A percentile compares a stretch with the other conserved stretches of the same genome.
phyloP scores from a whole-genome alignment of 2,329 filamentous ascomycete genomes.

The Elsinoe necatrix region DNA sequence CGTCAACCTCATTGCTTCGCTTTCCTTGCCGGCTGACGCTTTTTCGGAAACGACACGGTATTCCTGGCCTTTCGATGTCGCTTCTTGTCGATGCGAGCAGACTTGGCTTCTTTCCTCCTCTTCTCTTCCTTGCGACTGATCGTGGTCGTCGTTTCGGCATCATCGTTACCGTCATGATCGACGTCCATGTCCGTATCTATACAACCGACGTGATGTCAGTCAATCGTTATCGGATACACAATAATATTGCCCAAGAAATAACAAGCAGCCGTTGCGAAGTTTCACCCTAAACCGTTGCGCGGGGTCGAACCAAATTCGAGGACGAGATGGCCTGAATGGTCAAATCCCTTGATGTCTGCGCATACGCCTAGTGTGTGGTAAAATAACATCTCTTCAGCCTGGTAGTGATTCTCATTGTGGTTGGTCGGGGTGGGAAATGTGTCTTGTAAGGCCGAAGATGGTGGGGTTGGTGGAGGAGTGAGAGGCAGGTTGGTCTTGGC shows the following conservation, averaged over 20 bases:
- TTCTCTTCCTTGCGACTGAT: constrained; percentile 20
- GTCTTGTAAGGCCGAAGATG: constrained; percentile 17
- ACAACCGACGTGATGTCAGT: constrained; percentile 13
- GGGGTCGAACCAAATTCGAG: constrained; percentile 28
- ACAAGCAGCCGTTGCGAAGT: constrained; percentile 13
- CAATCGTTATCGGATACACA: constrained; percentile 27
- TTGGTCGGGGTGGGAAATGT: constrained; percentile 22
- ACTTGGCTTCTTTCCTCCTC: constrained; percentile 27
- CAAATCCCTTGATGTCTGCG: constrained; percentile 34
- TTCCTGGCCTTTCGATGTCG: constrained; percentile 32
- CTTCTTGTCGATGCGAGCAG: constrained; percentile 30
- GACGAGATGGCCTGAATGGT: constrained; percentile 27
- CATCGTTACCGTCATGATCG: constrained; percentile 25
- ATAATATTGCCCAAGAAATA: constrained; percentile 2
- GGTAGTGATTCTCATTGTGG: constrained; percentile 20
- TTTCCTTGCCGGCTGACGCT: constrained; percentile 20
- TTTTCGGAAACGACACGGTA: constrained; percentile 31
- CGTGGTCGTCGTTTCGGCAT: constrained; percentile 17
- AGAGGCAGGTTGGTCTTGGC: constrained; percentile 17
- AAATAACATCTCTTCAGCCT: constrained; percentile 26
- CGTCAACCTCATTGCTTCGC: constrained; percentile 23
- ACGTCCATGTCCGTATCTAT: constrained; percentile 32
- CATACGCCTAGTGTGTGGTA: constrained; percentile 33
- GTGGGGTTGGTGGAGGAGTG: constrained; percentile 18
- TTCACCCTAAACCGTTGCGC: constrained; percentile 23